Base-by-base conservation (phyloP, 306 rosid genomes). In the Glycine latifolia region DNA sequence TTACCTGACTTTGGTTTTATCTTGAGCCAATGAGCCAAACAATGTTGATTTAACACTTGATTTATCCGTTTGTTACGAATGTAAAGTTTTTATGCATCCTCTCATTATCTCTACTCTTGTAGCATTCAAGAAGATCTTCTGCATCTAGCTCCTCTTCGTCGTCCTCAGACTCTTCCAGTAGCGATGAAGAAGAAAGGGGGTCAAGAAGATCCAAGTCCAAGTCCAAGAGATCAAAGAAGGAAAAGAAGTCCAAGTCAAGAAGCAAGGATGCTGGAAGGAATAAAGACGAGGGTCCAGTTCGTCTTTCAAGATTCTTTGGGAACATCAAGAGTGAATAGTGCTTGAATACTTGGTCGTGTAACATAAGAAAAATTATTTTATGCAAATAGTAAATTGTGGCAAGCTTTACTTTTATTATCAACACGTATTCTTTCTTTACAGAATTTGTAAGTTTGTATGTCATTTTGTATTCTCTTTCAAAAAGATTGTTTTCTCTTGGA, bases 251-350 rank as follows among this genome's bases (percentile, higher is more conserved):
- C 70, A 93, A 85, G 89, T 89, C 94, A 49, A 91, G 86, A 83
- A 79, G 83, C 86, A 95, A 91, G 91, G 88, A 78, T 85, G 69
- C 87, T 72, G 82, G 88, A 37, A 76, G 86, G 6, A 91, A 79
- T 9, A 68, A 89, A 65, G 85, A 76, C 85, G 90, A 69, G 33
- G 99, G 99, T 13, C 99, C 98, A 4, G 91, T 93, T 76, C 97
- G 91, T 55, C 99, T 96, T 61, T 96, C 98, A 37, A 91, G 89
- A 89, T 96, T 96, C 88, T 96, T 96, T 76, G 97, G 87, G 78
- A 85, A 41, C 60, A 84, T 72, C 65, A 96, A 91, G 91, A 91
- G 85, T 81, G 83, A 71, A 87, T 37, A 69, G 79, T 84, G 69
- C 77, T 84, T 73, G 79, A 79, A 33, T 65, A 70, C 72, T 15